phyloP scores from a whole-genome alignment of 805 yeast species.

The Yarrowia yakushimensis region DNA sequence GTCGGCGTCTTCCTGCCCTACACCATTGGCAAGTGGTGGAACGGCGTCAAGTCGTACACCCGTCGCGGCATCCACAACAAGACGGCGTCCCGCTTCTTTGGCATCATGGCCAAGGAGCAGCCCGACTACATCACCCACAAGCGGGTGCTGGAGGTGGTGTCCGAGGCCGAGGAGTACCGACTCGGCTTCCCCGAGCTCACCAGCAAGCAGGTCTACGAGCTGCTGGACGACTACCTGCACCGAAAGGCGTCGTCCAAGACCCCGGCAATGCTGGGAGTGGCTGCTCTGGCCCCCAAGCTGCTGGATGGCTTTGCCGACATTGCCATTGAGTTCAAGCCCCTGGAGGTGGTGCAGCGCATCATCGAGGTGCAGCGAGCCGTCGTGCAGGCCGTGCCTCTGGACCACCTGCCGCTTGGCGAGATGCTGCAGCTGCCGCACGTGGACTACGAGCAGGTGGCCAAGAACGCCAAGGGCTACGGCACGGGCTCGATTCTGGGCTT shows the following conservation, averaged over 20 bases:
- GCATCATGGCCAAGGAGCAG: slow-evolving; percentile 62
- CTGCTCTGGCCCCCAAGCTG: slow-evolving; percentile 58
- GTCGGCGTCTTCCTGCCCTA: slow-evolving; percentile 78
- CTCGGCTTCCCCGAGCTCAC: slow-evolving; percentile 44
- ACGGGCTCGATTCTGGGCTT: slow-evolving; percentile 11
- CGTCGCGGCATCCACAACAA: slow-evolving; percentile 76
- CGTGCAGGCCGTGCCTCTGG: slow-evolving; percentile 66
- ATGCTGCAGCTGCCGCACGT: slow-evolving; percentile 80
- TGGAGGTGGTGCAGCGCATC: slow-evolving; percentile 58
- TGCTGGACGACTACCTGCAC: slow-evolving; percentile 57
- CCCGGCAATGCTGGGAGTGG: slow-evolving; percentile 44
- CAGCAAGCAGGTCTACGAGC: slow-evolving; percentile 47
- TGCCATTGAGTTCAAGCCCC: slow-evolving; percentile 71
- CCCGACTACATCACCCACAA: slow-evolving; percentile 51
- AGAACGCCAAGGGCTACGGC: slow-evolving; percentile 18
- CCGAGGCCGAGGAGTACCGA: slow-evolving; percentile 63
- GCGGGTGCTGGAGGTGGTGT: slow-evolving; percentile 55
- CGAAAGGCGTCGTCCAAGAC: slow-evolving; percentile 50
- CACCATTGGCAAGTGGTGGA: slow-evolving; percentile 89
- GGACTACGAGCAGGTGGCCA: slow-evolving; percentile 41
- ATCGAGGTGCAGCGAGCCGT: slow-evolving; percentile 66
- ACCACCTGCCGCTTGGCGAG: slow-evolving; percentile 52
- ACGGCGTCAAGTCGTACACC: slow-evolving; percentile 70
- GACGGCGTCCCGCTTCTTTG: slow-evolving; percentile 77
- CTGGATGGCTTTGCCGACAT: slow-evolving; percentile 74